Evolutionary conservation across 106 monocot species (phyloP).

Genomic region (Platanthera zijinensis): DNA sequence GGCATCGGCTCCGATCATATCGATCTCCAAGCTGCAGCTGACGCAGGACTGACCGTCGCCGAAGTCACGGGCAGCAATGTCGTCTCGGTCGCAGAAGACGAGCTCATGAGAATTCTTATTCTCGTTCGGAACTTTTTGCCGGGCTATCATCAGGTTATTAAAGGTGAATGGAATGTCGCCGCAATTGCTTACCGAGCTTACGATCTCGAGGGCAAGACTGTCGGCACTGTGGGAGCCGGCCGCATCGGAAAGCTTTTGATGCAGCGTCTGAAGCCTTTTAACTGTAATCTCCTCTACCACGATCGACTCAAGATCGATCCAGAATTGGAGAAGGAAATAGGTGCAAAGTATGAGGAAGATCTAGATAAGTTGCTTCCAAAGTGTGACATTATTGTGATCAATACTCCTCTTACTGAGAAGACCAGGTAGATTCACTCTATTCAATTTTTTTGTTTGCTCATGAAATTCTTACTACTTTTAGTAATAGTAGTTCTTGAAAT

Average conservation of each 20-base stretch:
- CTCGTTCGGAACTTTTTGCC: conserved; percentile 85
- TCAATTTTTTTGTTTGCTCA: neutral
- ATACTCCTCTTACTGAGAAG: conserved; percentile 88
- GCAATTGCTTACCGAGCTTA: conserved; percentile 79
- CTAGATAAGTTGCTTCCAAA: conserved; percentile 91
- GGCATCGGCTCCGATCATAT: conserved; percentile 97
- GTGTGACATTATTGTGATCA: conserved; percentile 81
- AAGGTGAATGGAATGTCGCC: conserved; percentile 93
- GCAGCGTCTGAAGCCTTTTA: conserved; percentile 86
- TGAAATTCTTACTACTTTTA: neutral
- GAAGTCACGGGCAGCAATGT: conserved; percentile 94
- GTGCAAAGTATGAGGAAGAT: conserved; percentile 89
- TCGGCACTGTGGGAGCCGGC: conserved; percentile 90
- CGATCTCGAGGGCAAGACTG: conserved; percentile 91
- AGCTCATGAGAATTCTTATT: conserved; percentile 87
- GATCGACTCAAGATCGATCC: conserved; percentile 74
- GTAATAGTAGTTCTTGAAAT: neutral
- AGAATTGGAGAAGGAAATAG: conserved; percentile 60
- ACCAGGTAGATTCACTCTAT: conserved; percentile 36
- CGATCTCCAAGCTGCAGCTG: conserved; percentile 80
- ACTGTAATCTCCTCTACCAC: conserved; percentile 82
- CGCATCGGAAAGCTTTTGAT: conserved; percentile 80
- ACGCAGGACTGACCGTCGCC: conserved; percentile 81
- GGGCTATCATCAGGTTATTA: conserved; percentile 73
- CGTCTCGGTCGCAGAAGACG: conserved; percentile 95